These are phyloP conservation scores for Begonia loranthoides DNA, from an alignment of 306 rosid genomes.

Conservation along the genomic window DNA sequence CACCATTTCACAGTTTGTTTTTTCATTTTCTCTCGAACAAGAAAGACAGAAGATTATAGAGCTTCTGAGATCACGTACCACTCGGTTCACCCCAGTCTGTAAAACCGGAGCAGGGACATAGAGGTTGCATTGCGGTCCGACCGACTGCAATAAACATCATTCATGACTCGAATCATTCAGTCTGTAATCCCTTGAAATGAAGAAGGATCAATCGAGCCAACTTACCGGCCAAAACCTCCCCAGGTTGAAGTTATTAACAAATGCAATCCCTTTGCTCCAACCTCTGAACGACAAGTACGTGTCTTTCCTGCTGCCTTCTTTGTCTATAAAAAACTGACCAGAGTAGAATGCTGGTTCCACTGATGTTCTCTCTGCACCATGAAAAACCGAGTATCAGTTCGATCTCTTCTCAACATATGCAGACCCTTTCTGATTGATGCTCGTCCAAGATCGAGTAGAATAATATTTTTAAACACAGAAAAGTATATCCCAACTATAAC, in stretches of 20 bases:
- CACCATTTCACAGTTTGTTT: too few species aligned
- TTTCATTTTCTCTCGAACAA: not conserved
- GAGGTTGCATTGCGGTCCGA: constrained; percentile 89
- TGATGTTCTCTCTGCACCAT: constrained; percentile 35
- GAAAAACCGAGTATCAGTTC: not conserved
- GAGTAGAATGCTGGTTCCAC: constrained; percentile 61
- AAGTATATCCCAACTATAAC: too few species aligned
- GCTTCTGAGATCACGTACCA: constrained; percentile 38
- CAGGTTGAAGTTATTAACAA: constrained; percentile 58
- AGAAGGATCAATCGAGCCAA: not conserved
- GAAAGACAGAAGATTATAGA: not conserved
- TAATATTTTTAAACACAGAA: too few species aligned
- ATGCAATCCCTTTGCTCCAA: constrained; percentile 82
- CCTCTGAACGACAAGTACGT: constrained; percentile 60
- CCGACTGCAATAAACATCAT: constrained; percentile 29
- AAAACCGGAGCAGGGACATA: constrained; percentile 87
- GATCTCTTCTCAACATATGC: too few species aligned
- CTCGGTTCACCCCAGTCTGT: constrained; percentile 39
- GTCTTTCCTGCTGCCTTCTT: constrained; percentile 42
- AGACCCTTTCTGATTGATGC: too few species aligned
- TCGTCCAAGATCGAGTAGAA: too few species aligned
- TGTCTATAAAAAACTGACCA: constrained; percentile 50
- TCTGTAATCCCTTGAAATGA: not conserved
- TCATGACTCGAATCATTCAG: not conserved
- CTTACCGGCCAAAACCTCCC: constrained; percentile 98